Evolutionary conservation across 139 green algal species (phyloP).

Genomic region (Chlamydomonas sp.): DNA sequence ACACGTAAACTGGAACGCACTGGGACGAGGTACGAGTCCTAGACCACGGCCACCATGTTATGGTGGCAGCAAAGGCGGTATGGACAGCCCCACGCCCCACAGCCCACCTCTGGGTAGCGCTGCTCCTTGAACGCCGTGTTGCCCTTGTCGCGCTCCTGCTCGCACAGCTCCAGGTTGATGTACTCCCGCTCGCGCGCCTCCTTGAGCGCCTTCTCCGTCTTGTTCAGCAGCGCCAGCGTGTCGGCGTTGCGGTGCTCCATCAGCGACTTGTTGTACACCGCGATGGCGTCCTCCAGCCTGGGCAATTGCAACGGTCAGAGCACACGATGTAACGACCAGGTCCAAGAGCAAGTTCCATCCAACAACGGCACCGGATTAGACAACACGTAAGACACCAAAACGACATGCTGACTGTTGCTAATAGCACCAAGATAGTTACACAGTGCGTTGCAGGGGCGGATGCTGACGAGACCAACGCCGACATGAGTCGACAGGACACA

Average conservation of each 20-base stretch:
- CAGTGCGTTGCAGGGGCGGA: too few relatives aligned
- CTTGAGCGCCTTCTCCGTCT: constrained; percentile 82
- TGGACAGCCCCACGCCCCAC: background rate
- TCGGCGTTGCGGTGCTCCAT: constrained; percentile 95
- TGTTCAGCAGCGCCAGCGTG: constrained; percentile 95
- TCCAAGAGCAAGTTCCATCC: background rate
- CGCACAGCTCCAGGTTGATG: constrained; percentile 82
- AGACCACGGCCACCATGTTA: background rate
- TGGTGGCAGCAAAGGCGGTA: too few relatives aligned
- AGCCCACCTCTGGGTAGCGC: constrained; percentile 80
- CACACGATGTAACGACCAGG: background rate
- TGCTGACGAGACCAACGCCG: too few relatives aligned
- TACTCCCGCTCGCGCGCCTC: constrained; percentile 84
- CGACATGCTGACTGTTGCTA: too few relatives aligned
- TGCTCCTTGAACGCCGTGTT: constrained; percentile 95
- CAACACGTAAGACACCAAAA: background rate
- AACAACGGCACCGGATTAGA: background rate
- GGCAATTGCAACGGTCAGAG: background rate
- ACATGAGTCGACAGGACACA: too few relatives aligned
- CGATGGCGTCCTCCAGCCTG: constrained; percentile 84
- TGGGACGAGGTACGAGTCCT: background rate
- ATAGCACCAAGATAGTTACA: too few relatives aligned
- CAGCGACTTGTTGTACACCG: constrained; percentile 90
- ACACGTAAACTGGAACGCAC: background rate
- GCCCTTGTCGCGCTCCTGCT: constrained; percentile 88